A percentile compares a stretch with the other conserved stretches of the same genome.
phyloP scores from a whole-genome alignment of 352 stramenopile species.

The Phytopythium aichiense region DNA sequence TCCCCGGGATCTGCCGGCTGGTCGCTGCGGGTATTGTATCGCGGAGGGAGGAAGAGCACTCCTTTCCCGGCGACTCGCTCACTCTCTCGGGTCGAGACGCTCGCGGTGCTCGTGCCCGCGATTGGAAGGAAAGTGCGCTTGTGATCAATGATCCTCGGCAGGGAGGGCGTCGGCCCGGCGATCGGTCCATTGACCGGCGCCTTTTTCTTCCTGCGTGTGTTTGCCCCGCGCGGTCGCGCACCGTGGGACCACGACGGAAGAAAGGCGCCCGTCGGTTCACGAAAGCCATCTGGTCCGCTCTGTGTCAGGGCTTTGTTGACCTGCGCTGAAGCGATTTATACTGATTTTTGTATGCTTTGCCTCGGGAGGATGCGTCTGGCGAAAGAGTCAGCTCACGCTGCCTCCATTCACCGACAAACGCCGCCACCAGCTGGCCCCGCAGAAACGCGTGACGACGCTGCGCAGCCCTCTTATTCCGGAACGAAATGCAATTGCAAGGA shows the following conservation, averaged over 20 bases:
- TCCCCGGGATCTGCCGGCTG: neutral
- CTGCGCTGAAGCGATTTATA: neutral
- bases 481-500: neutral
- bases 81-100: too few relatives aligned
- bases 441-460: neutral
- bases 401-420: neutral
- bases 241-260: neutral
- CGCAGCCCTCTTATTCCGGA: neutral
- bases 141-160: too few relatives aligned
- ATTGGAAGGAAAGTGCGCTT: too few relatives aligned
- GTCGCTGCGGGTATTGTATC: too few relatives aligned
- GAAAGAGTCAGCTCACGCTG: conserved; percentile 1
- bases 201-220: neutral
- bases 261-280: neutral
- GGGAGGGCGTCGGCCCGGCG: too few relatives aligned
- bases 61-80: too few relatives aligned
- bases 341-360: neutral
- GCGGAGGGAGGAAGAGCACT: too few relatives aligned
- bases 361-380: neutral
- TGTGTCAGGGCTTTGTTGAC: neutral
- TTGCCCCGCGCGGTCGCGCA: neutral
- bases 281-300: neutral
- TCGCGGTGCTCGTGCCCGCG: too few relatives aligned
- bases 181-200: neutral
- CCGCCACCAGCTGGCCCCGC: neutral